Evolutionary conservation across 148 eudicot genomes (phyloP).

Genomic region (Camellia sinensis): DNA sequence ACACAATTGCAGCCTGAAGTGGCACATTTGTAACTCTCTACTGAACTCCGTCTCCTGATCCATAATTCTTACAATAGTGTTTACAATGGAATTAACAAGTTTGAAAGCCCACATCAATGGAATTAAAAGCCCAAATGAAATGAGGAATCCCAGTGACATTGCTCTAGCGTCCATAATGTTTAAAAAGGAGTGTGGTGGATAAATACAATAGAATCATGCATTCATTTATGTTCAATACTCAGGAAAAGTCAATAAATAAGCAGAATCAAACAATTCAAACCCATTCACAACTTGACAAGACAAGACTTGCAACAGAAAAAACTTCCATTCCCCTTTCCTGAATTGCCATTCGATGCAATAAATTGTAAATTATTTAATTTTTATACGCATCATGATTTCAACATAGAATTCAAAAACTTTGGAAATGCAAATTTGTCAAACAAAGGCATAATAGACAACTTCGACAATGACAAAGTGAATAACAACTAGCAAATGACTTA

Average conservation of each 20-base stretch:
- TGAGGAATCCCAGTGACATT: background rate
- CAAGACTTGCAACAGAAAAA: background rate
- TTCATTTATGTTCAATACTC: background rate
- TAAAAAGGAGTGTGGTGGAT: background rate
- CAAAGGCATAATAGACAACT: too few relatives aligned
- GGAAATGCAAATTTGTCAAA: too few relatives aligned
- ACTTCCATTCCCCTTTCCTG: background rate
- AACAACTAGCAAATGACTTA: background rate
- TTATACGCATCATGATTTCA: too few relatives aligned
- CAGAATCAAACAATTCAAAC: background rate
- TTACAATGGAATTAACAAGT: background rate
- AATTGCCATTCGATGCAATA: background rate
- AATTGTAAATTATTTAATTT: too few relatives aligned
- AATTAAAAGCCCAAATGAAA: background rate
- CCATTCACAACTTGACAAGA: too few relatives aligned
- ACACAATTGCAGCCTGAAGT: background rate
- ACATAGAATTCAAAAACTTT: too few relatives aligned
- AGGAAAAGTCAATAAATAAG: background rate
- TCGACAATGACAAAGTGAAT: background rate
- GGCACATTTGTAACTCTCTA: background rate
- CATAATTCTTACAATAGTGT: background rate
- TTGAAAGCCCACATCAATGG: background rate
- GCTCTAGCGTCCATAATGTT: background rate
- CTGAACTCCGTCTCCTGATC: background rate
- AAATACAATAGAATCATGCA: background rate